Evolutionary conservation across 371 early-diverging fungal species (phyloP), one percentile per base, ranked within the genome.

Genomic region (Homolaphlyctis polyrhiza): DNA sequence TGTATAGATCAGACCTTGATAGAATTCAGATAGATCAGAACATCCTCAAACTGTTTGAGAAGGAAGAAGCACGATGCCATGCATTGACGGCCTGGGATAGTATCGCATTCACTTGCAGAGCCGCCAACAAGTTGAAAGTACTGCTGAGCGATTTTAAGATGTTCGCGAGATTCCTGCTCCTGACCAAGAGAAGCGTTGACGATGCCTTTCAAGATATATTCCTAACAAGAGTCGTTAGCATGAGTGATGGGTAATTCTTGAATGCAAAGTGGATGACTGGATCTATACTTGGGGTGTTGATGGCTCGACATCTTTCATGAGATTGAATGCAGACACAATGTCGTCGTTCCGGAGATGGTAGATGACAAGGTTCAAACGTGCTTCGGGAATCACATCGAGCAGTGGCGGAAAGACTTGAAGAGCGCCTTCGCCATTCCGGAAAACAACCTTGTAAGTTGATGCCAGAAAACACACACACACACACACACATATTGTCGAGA

Each of bases 51-150:
- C 66, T 81, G 81, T 59, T 76, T 72, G 30, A 78, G 57, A 47
- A 83, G 60, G 58, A 83, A 81, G 61, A 80, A 83, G 64, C 80
- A 81, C 0, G 77, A 75, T 1, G 79, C 81, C 83, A 83, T 83
- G 63, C 79, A 78, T 55, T 83, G 83, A 32, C 83, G 70, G 0
- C 83, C 83, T 1, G 81, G 80, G 34, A 83, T 83, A 23, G 83
- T 83, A 63, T 83, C 83, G 63, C 83, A 81, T 55, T 83, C 83
- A 60, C 73, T 73, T 23, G 81, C 81, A 30, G 71, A 71, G 1
- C 75, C 75, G 34, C 83, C 83, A 23, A 83, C 83, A 3, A 81
- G 71, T 66, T 83, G 81, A 54, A 83, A 83, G 60, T 77, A 81
- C 61, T 83, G 80, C 66, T 83, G 81, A 2, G 83, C 81, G 35